These are phyloP conservation scores for Geotrichum candidum DNA, from an alignment of 1,139 yeast genomes.

Conservation along the genomic window DNA sequence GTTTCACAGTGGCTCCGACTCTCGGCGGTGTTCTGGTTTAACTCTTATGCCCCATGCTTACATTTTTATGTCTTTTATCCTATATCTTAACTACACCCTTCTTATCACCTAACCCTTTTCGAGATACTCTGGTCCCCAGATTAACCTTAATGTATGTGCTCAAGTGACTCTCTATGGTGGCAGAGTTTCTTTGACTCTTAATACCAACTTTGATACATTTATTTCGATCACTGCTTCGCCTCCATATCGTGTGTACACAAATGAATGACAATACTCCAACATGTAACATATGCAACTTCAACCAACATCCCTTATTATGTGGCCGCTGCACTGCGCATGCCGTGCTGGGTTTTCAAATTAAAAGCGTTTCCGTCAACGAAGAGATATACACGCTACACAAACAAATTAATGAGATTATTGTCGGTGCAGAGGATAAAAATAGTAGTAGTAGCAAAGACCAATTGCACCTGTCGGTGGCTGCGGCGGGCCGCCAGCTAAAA, in stretches of 20 bases:
- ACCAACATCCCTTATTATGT: background rate
- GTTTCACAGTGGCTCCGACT: too few species aligned
- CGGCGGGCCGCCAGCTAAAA: background rate
- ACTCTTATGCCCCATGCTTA: background rate
- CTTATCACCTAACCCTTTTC: background rate
- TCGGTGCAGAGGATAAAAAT: background rate
- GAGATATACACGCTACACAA: background rate
- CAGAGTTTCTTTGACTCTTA: too few species aligned
- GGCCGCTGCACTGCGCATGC: background rate
- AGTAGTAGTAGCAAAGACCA: background rate
- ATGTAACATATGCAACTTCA: background rate
- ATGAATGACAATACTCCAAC: background rate
- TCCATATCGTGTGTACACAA: background rate
- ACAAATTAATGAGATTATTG: background rate
- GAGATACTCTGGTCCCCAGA: too few species aligned
- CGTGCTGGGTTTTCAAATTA: background rate
- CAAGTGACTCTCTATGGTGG: too few species aligned
- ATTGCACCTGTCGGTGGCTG: background rate
- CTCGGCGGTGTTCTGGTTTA: background rate
- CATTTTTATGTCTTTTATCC: background rate
- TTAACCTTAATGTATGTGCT: too few species aligned
- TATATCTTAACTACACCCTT: background rate
- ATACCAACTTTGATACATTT: too few species aligned
- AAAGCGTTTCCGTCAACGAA: background rate
- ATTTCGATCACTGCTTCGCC: background rate